phyloP scores from a whole-genome alignment of 108 stramenopile genomes.

The Hondaea fermentalgiana region DNA sequence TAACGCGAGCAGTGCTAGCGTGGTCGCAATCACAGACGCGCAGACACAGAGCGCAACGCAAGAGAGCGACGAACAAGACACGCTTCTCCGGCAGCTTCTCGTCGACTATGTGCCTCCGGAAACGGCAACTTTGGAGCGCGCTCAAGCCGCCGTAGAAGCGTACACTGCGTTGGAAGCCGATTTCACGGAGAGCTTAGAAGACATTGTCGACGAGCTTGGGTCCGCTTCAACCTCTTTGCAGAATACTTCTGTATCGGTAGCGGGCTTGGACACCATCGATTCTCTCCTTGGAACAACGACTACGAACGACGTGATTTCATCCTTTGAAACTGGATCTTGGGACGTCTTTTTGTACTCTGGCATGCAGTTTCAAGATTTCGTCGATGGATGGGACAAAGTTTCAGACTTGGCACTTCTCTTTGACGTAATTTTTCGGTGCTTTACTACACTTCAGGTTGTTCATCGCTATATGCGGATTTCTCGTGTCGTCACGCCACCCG shows the following conservation, averaged over 20 bases:
- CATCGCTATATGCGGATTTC: background rate
- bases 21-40: no score
- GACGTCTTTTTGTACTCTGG: background rate
- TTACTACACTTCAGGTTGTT: background rate
- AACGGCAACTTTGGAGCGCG: no score
- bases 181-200: no score
- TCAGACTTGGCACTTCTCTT: background rate
- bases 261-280: background rate
- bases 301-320: background rate
- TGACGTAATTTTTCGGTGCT: background rate
- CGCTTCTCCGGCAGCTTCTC: no score
- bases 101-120: no score
- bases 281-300: background rate
- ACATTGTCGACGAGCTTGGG: no score
- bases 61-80: no score
- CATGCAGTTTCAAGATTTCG: background rate
- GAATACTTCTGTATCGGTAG: background rate
- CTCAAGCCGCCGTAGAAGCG: no score
- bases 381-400: background rate
- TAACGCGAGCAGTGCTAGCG: no score
- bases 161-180: no score
- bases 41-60: no score
- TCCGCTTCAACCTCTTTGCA: no score
- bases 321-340: background rate
- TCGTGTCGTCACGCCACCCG: background rate